phyloP scores from a whole-genome alignment of 2,329 filamentous ascomycete species.

The Lasiodiplodia gonubiensis region DNA sequence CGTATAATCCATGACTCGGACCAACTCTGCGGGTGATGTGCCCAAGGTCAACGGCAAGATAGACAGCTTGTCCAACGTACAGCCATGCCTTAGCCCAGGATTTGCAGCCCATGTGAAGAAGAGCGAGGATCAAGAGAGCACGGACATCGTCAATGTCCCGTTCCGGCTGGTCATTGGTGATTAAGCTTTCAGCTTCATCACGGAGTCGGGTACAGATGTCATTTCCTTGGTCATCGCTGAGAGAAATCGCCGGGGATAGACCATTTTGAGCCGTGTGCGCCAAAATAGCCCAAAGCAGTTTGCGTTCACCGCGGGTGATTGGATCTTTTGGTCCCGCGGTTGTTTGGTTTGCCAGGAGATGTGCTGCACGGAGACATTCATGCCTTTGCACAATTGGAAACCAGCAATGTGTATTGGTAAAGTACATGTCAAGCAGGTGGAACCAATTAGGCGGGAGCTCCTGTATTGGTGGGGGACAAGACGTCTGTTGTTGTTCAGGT shows the following conservation, averaged over 20 bases:
- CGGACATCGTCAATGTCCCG: background rate
- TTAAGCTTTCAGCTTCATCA: background rate
- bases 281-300: background rate
- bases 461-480: too few relatives aligned
- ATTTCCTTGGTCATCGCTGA: background rate
- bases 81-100: background rate
- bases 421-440: background rate
- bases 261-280: background rate
- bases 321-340: background rate
- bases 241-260: background rate
- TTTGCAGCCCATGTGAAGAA: background rate
- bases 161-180: background rate
- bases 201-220: background rate
- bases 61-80: background rate
- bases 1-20: background rate
- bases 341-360: background rate
- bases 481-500: background rate
- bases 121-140: background rate
- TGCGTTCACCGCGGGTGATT: background rate
- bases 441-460: background rate
- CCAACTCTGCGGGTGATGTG: background rate
- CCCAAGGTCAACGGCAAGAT: background rate
- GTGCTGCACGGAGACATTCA: background rate
- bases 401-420: slow-evolving; percentile 3
- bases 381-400: background rate